Base-by-base conservation (phyloP, 164 flowering plant species). In the Nymphaea colorata region DNA sequence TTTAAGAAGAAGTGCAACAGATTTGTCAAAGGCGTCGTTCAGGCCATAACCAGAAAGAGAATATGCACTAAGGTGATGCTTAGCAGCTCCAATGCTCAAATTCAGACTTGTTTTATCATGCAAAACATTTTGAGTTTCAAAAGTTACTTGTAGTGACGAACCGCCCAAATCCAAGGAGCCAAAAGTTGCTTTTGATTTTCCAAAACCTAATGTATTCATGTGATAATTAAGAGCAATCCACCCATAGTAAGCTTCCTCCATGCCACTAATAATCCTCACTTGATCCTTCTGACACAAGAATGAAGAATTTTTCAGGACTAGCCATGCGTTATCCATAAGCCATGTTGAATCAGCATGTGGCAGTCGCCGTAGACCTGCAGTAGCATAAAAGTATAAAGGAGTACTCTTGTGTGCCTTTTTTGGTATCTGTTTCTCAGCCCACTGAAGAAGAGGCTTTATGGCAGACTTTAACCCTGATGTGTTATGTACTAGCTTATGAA, bases 101-200 rank as follows among this genome's bases (percentile, higher is more conserved):
- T 85, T 79, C 76, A 94, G 79, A 80, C 84, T 83, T 45, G 87
- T 84, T 68, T 86, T 84, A 67, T 84, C 86, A 59, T 73, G 74
- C 59, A 66, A 70, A 15, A 68, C 74, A 12, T 77, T 76, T 65
- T 80, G 74, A 59, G 85, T 82, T 81, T 95, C 99, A 82, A 95
- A 95, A 44, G 99, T 95, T 68, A 90, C 93, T 75, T 95, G 99
- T 77, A 95, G 77, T 2, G 99, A 95, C 15, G 99, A 95, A 64
- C 99, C 99, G 69, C 99, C 97, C 77, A 95, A 75, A 76, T 95
- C 99, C 75, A 95, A 96, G 66, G 99, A 86, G 72, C 99, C 99
- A 83, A 79, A 87, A 42, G 98, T 91, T 77, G 76, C 77, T 73
- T 76, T 85, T 67, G 74, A 74, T 12, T 87, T 93, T 17, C 43